A percentile compares a stretch with the other conserved stretches of the same genome.
These are phyloP conservation scores for Poa annua DNA, from an alignment of 176 grass and related monocot genomes.

Conservation along the genomic window DNA sequence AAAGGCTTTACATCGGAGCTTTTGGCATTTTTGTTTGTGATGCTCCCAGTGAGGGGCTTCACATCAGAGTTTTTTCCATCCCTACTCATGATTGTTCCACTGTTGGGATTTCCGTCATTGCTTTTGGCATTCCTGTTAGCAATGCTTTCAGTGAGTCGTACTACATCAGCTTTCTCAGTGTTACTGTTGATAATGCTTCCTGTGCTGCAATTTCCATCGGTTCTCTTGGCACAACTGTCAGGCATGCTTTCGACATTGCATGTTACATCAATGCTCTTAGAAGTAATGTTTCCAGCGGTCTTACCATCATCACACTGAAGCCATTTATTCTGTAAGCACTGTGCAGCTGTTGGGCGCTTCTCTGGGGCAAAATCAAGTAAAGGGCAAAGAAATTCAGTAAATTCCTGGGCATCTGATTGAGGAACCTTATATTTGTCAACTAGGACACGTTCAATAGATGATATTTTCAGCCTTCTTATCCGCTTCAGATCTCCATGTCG, in stretches of 20 bases:
- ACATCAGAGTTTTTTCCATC: conserved; percentile 5
- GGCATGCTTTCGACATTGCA: conserved; percentile 18
- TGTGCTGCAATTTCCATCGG: conserved; percentile 39
- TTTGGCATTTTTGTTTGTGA: conserved; percentile 27
- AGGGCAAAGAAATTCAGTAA: conserved; percentile 70
- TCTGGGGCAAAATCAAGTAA: conserved; percentile 83
- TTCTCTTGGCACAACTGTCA: conserved; percentile 34
- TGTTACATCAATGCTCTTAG: conserved; percentile 40
- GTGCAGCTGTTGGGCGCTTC: conserved; percentile 79
- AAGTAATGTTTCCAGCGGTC: conserved; percentile 16
- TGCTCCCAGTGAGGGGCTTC: conserved; percentile 20
- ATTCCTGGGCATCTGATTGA: conserved; percentile 65
- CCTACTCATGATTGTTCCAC: conserved; percentile 17
- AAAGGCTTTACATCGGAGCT: conserved; percentile 40
- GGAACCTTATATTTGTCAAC: conserved; percentile 79
- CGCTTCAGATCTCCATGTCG: conserved; percentile 93
- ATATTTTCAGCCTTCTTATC: conserved; percentile 84
- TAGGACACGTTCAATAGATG: conserved; percentile 70
- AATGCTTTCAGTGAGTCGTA: conserved; percentile 22
- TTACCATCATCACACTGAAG: conserved; percentile 58
- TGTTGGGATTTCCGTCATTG: conserved; percentile 15
- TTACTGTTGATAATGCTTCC: conserved; percentile 34
- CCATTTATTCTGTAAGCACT: conserved; percentile 82
- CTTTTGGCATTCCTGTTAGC: conserved; percentile 32
- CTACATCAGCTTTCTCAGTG: conserved; percentile 17